These are phyloP conservation scores for Eucalyptus regnans DNA, from an alignment of 345 rosid species.

Conservation along the genomic window DNA sequence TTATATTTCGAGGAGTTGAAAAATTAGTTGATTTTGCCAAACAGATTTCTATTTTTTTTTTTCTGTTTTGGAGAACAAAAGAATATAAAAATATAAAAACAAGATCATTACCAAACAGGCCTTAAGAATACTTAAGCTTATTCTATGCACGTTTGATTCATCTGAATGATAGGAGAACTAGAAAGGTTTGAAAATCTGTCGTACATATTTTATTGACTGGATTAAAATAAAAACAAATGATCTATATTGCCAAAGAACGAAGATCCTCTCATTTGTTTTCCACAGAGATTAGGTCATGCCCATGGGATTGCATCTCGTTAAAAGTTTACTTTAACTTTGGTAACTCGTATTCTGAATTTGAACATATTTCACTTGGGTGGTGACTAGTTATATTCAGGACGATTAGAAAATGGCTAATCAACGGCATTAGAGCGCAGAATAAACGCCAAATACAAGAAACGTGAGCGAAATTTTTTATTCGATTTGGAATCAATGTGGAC, in stretches of 20 bases:
- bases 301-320: neutral
- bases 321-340: neutral
- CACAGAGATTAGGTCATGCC: neutral
- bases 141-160: neutral
- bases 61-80: too few species aligned
- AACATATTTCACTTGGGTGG: neutral
- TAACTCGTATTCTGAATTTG: neutral
- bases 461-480: neutral
- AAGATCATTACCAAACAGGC: too few species aligned
- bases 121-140: neutral
- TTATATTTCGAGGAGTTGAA: too few species aligned
- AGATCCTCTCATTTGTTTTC: neutral
- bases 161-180: neutral
- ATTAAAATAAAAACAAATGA: neutral
- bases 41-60: too few species aligned
- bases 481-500: neutral
- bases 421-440: neutral
- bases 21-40: too few species aligned
- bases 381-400: neutral
- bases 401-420: neutral
- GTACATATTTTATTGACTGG: neutral
- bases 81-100: too few species aligned
- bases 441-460: neutral
- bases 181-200: neutral
- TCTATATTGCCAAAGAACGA: neutral